Evolutionary conservation across 495 filamentous ascomycete species (phyloP).

Genomic region (Aspergillus bertholletiae): DNA sequence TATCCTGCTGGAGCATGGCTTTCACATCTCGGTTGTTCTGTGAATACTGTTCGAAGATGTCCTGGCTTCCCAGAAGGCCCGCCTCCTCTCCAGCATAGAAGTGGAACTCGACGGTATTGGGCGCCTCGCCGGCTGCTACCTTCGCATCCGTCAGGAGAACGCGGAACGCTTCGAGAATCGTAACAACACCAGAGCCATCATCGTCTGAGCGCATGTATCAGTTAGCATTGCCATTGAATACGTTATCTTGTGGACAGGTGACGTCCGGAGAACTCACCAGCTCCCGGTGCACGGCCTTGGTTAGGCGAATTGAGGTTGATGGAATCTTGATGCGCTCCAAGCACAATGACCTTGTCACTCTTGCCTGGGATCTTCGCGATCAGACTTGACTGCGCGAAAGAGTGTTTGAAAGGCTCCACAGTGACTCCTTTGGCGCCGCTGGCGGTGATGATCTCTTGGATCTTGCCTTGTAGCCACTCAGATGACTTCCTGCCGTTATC

Average conservation of each 20-base stretch:
- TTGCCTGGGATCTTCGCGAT: not conserved
- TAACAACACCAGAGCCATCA: not conserved
- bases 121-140: not conserved
- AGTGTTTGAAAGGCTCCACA: not conserved
- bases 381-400: not conserved
- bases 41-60: not conserved
- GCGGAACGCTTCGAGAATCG: not conserved
- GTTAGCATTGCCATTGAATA: not conserved
- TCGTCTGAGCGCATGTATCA: not conserved
- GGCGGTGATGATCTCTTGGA: not conserved
- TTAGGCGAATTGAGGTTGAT: not conserved
- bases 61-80: conserved; percentile 1
- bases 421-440: not conserved
- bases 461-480: not conserved
- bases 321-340: not conserved
- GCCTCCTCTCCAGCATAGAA: conserved; percentile 1
- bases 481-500: conserved; percentile 1
- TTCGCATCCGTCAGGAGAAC: not conserved
- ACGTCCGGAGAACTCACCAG: not conserved
- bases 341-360: not conserved
- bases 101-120: not conserved
- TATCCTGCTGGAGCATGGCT: conserved; percentile 1
- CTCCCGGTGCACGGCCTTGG: not conserved
- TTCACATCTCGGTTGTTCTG: not conserved
- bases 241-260: no score